phyloP scores from a whole-genome alignment of 1,284 basidiomycete genomes.

The Ustilago crameri region DNA sequence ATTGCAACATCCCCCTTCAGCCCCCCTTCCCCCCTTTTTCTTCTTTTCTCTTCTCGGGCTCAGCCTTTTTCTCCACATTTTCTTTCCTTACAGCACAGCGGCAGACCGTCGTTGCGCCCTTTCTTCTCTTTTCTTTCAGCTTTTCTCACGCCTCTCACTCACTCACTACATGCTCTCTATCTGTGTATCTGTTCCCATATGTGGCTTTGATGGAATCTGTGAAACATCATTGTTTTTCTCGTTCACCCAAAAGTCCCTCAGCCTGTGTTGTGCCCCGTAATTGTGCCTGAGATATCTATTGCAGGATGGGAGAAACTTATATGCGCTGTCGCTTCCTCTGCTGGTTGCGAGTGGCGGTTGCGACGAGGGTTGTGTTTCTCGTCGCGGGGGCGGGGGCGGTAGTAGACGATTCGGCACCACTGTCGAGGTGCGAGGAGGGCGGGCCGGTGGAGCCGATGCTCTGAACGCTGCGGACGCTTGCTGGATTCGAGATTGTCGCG shows the following conservation, averaged over 20 bases:
- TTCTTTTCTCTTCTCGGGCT: neutral
- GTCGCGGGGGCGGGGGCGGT: neutral
- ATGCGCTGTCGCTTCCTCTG: slow-evolving; percentile 45
- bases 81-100: neutral
- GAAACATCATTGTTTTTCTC: slow-evolving; percentile 16
- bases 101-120: no score
- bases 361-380: slow-evolving; percentile 12
- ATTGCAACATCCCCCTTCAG: slow-evolving; percentile 3
- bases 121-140: neutral
- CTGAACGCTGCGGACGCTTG: slow-evolving; percentile 12
- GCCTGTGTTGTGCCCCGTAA: neutral
- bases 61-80: neutral
- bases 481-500: slow-evolving; percentile 7
- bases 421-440: slow-evolving; percentile 1
- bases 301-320: neutral
- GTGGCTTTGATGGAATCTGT: slow-evolving; percentile 9
- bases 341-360: slow-evolving; percentile 39
- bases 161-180: slow-evolving; percentile 16
- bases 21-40: neutral
- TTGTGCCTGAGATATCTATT: neutral
- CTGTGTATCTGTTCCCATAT: slow-evolving; percentile 12
- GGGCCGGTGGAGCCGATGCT: slow-evolving; percentile 8
- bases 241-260: no score
- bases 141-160: neutral
- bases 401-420: slow-evolving; percentile 3